These are phyloP conservation scores for Moesziomyces aphidis DNA, from an alignment of 1,284 basidiomycete genomes.

Conservation along the genomic window DNA sequence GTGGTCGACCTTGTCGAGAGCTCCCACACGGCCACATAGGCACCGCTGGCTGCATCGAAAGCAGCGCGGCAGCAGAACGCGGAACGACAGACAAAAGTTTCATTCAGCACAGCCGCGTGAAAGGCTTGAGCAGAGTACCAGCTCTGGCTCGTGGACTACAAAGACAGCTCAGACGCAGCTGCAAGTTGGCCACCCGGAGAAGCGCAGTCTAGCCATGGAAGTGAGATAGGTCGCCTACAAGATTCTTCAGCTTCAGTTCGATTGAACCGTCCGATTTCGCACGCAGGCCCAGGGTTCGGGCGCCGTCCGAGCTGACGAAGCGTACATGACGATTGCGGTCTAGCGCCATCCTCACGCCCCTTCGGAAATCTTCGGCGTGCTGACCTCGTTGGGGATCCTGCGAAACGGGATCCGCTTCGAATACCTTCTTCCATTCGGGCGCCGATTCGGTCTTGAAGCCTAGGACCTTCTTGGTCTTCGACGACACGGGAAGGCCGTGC, in stretches of 20 bases:
- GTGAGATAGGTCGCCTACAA: not conserved
- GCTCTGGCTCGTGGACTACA: not conserved
- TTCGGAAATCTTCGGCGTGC: not conserved
- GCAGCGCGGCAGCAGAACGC: too few relatives aligned
- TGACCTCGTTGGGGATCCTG: not conserved
- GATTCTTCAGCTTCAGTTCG: not conserved
- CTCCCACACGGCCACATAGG: not conserved
- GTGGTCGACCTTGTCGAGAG: conserved; percentile 19
- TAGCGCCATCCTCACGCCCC: not conserved
- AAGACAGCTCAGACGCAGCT: too few relatives aligned
- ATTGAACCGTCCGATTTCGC: not conserved
- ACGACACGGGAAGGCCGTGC: not conserved
- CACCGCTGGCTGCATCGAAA: too few relatives aligned
- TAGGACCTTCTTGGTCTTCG: not conserved
- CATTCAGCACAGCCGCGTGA: not conserved
- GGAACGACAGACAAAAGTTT: not conserved
- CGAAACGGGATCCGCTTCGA: not conserved
- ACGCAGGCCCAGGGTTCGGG: not conserved
- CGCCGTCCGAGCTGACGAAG: not conserved
- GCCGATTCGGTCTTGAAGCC: not conserved
- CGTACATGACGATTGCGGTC: not conserved
- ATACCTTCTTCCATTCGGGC: not conserved
- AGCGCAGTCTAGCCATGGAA: not conserved
- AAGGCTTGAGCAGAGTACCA: not conserved
- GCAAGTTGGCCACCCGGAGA: too few relatives aligned